Evolutionary conservation across 805 yeast genomes (phyloP), one percentile per base, ranked within the genome.

Genomic region (Saccharomyces jurei): DNA sequence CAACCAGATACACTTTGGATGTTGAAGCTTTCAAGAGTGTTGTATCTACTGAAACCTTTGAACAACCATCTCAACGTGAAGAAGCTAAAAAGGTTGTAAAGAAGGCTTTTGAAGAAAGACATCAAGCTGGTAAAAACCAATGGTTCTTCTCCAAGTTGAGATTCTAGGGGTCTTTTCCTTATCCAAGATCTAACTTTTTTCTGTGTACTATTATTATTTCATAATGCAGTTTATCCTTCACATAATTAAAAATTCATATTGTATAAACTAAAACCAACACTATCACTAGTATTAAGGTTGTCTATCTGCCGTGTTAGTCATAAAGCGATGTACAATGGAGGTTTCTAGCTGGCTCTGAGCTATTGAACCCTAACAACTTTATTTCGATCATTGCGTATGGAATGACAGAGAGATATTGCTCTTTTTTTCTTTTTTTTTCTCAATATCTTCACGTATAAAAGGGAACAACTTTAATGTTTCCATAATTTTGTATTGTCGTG

Each of bases 111-210:
- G 97, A 91, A 82, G 96, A 91, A 81, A 89, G 88, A 83, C 95
- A 91, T 84, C 92, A 87, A 77, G 88, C 96, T 74, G 98, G 98
- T 76, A 89, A 91, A 86, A 90, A 91, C 89, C 89, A 89, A 81
- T 91, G 98, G 98, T 91, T 91, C 84, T 91, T 91, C 89, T 84
- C 95, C 78, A 92, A 92, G 83, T 85, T 87, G 76, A 83, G 85
- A 80, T 87, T 87, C 81, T 87, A 86, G 82, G 63, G 21, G 17
- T 17, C 25, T 36, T 36, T 21, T 31, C 9, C 22, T 36, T 36
- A 5, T n/a, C 41, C 21, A 46, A 55, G 49, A 52, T 46, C 46
- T 22, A 41, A 49, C n/a, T 36, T 36, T 36, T 36, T 36, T 36
- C 44, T 36, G 44, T 36, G 44, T 36, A 36, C 44, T 36, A 36